A percentile compares a stretch with the other conserved stretches of the same genome.
Conservation (phyloP, 805 yeast species). For the Wickerhamiella kazuoi region DNA sequence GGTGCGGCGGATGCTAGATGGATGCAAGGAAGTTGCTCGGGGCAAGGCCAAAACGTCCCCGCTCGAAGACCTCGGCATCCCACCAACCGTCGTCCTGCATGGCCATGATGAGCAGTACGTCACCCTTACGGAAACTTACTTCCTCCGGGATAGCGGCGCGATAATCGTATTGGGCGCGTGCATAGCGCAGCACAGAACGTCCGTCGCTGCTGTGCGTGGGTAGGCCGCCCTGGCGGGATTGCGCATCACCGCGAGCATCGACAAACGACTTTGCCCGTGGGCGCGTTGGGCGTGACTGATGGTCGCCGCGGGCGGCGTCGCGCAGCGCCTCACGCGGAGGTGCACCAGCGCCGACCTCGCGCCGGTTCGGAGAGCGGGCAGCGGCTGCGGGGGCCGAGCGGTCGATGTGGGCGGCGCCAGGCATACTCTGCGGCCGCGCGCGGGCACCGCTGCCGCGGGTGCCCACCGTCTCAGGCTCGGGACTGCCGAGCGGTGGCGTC, state of each 20-base stretch:
- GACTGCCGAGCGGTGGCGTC: conserved; percentile 12
- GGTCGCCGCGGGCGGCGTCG: too few relatives aligned
- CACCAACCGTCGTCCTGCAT: conserved; percentile 63
- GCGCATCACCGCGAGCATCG: conserved; percentile 5
- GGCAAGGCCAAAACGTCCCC: conserved; percentile 33
- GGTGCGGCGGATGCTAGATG: too few relatives aligned
- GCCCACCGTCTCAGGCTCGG: not conserved
- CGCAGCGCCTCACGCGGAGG: not conserved
- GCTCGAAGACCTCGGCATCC: conserved; percentile 39
- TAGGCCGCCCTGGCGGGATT: conserved; percentile 10
- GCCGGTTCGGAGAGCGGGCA: not conserved
- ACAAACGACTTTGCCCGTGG: conserved; percentile 14
- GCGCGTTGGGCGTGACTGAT: too few relatives aligned
- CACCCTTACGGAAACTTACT: conserved; percentile 40
- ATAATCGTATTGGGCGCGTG: conserved; percentile 40
- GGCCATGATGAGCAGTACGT: conserved; percentile 32
- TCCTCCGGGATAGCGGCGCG: conserved; percentile 45
- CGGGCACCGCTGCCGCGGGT: too few relatives aligned
- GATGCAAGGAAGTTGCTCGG: conserved; percentile 36
- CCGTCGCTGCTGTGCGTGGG: conserved; percentile 38
- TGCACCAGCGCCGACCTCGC: not conserved
- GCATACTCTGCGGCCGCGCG: conserved; percentile 9
- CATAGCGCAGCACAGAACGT: conserved; percentile 33
- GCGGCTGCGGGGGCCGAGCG: not conserved
- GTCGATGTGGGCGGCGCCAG: too few relatives aligned